Evolutionary conservation across 441 rosid genomes (phyloP).

Genomic region (Metrosideros polymorpha): DNA sequence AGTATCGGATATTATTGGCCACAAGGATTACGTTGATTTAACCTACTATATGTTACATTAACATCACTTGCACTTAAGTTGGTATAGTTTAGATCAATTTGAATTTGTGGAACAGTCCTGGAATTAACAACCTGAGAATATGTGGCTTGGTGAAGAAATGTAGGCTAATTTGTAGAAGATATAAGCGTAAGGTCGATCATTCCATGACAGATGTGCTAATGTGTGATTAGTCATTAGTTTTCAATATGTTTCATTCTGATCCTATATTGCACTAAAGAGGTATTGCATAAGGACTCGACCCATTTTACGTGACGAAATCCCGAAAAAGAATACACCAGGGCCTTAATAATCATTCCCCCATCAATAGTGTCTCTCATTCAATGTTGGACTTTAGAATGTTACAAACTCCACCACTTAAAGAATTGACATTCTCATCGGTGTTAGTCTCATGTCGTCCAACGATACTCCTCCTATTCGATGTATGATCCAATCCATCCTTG

Average conservation of each 20-base stretch:
- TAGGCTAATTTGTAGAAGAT: not conserved
- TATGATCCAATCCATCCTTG: not conserved
- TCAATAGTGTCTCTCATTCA: not conserved
- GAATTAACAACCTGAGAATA: not conserved
- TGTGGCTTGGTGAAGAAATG: not conserved
- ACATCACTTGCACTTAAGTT: not conserved
- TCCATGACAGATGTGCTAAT: not conserved
- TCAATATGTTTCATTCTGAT: not conserved
- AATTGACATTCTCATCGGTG: not conserved
- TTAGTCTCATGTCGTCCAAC: not conserved
- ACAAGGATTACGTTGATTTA: not conserved
- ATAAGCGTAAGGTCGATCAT: not conserved
- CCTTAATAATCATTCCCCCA: not conserved
- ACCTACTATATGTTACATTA: not conserved
- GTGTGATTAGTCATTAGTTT: not conserved
- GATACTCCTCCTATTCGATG: not conserved
- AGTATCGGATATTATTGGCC: not conserved
- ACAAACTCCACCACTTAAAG: not conserved
- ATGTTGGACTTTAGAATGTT: rapidly evolving
- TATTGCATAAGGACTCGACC: not conserved
- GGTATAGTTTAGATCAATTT: not conserved
- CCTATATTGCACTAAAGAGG: not conserved
- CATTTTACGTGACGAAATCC: not conserved
- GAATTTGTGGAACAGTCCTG: not conserved
- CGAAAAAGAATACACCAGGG: not conserved